Conservation (phyloP, 768 basidiomycete species). For the Kwoniella botswanensis region DNA sequence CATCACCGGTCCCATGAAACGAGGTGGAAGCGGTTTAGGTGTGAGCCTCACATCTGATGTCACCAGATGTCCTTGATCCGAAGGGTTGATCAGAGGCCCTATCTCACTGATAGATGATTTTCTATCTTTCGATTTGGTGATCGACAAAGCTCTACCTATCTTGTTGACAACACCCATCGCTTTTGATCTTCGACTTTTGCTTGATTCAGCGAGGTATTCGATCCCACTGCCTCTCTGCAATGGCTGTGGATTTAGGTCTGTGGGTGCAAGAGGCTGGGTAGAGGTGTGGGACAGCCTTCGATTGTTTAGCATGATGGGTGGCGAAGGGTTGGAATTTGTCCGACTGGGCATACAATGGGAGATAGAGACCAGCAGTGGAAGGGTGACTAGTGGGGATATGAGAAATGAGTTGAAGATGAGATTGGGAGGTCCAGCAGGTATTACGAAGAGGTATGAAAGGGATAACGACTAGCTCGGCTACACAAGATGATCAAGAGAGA, state of each 20-base stretch:
- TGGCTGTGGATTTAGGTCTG: conserved; percentile 1
- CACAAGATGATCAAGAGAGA: too few species aligned
- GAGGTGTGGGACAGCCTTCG: background rate
- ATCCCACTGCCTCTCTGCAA: background rate
- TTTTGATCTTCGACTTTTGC: background rate
- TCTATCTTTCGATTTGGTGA: conserved; percentile 1
- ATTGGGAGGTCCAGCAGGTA: too few species aligned
- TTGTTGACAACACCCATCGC: conserved; percentile 1
- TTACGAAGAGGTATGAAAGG: too few species aligned
- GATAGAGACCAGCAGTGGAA: background rate
- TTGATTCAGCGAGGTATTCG: background rate
- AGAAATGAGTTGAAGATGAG: too few species aligned
- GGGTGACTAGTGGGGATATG: too few species aligned
- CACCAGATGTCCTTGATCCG: background rate
- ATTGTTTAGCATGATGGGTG: background rate
- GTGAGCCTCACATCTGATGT: background rate
- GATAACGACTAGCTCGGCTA: too few species aligned
- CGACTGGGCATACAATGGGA: background rate
- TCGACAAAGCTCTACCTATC: conserved; percentile 8
- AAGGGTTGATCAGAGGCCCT: background rate
- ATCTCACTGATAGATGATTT: background rate
- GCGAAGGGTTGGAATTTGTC: background rate
- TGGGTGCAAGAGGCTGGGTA: background rate
- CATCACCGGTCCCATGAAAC: background rate
- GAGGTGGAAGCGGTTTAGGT: conserved; percentile 1